These are phyloP conservation scores for Amborella trichopoda DNA, from an alignment of 164 flowering plant species.

Conservation along the genomic window DNA sequence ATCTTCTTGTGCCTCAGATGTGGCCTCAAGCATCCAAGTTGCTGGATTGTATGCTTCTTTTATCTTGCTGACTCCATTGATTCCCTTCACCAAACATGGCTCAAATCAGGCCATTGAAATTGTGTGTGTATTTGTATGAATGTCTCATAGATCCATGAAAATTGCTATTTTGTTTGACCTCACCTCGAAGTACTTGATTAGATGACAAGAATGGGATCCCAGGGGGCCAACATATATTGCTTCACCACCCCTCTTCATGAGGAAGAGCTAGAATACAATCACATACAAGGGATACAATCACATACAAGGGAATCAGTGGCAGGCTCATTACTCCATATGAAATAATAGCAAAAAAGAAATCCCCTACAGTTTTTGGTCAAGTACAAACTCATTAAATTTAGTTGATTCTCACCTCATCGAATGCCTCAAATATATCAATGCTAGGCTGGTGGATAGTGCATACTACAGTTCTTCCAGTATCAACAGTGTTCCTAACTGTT, in stretches of 20 bases:
- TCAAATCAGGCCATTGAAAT: too few species aligned
- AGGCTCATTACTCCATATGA: neutral
- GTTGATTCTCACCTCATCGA: slow-evolving; percentile 38
- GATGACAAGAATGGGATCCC: slow-evolving; percentile 23
- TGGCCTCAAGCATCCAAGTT: slow-evolving; percentile 43
- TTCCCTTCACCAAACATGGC: slow-evolving; percentile 20
- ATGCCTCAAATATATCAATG: slow-evolving; percentile 42
- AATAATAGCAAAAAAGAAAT: neutral
- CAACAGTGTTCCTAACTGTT: slow-evolving; percentile 42
- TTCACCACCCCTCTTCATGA: slow-evolving; percentile 34
- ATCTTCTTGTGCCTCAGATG: slow-evolving; percentile 22
- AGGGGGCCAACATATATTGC: slow-evolving; percentile 34
- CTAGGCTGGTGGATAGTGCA: slow-evolving; percentile 54
- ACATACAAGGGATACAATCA: too few species aligned
- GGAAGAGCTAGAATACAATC: slow-evolving; percentile 23
- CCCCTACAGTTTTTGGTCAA: neutral
- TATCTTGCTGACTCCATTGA: slow-evolving; percentile 25
- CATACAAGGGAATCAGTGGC: neutral
- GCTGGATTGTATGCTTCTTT: slow-evolving; percentile 35
- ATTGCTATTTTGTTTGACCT: neutral
- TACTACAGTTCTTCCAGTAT: slow-evolving; percentile 44
- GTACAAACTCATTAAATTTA: too few species aligned
- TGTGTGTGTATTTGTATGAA: too few species aligned
- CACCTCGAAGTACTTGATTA: slow-evolving; percentile 35
- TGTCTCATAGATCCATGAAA: too few species aligned